Evolutionary conservation across 176 grass and related monocot species (phyloP), one percentile per base, ranked within the genome.

Genomic region (Canna indica): DNA sequence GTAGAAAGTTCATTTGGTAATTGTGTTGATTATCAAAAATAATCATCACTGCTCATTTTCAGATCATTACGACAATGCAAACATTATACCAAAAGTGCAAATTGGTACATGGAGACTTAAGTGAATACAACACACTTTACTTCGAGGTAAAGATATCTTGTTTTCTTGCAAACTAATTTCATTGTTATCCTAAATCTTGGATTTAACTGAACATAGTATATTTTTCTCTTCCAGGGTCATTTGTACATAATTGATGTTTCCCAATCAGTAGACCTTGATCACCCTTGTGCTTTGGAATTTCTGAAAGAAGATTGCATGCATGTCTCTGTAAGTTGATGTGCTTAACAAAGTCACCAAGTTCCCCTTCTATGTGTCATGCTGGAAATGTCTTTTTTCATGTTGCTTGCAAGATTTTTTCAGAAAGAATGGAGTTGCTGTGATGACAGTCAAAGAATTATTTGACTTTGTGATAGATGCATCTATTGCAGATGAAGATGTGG

Each of bases 81-180:
- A 85, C 77, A 70, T 71, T 97, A 10, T 93, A 90, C 72, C 94
- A 99, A 73, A 93, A 93, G 69, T 99, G 94, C 80, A 92, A 99
- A 75, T 72, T 99, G 70, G 94, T 99, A 29, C 94, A 99, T 78
- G 94, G 94, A 76, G 94, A 99, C 80, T 81, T 99, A 73, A 99
- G 94, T 79, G 94, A 99, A 81, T 99, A 99, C 80, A 99, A 99
- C 73, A 90, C 93, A 76, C 88, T 99, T 77, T 93, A 99, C 87
- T 99, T 81, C 35, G 94, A 93, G 89, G 94, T 99, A 36, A 82
- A 5, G 22, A 6, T n/a, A n/a, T n/a, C 50, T 77, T n/a, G 48
- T 79, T 20, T 67, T 61, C 29, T 50, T 66, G 6, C 24, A 57
- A 34, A 77, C 24, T 31, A 47, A 32, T 31, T 27, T 53, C 32